Percentiles rank a stretch among this genome's conserved stretches.
phyloP scores from a whole-genome alignment of 2,329 filamentous ascomycete species.

The Botrytis squamosa region DNA sequence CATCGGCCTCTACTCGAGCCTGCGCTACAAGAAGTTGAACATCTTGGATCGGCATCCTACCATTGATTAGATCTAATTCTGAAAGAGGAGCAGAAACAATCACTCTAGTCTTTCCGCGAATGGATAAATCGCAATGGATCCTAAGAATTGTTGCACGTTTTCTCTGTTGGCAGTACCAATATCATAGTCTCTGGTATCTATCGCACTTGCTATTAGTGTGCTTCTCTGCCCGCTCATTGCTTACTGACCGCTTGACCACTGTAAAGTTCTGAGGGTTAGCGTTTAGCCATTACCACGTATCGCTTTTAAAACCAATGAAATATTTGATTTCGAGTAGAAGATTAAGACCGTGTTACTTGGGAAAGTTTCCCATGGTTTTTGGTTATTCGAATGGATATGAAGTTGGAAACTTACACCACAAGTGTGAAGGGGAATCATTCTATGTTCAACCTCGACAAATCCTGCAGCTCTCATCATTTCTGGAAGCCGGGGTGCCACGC shows the following conservation, averaged over 20 bases:
- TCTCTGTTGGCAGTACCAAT: conserved; percentile 55
- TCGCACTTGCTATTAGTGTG: conserved; percentile 5
- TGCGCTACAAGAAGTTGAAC: conserved; percentile 57
- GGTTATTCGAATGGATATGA: not conserved
- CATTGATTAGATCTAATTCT: conserved; percentile 22
- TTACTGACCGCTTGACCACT: conserved; percentile 62
- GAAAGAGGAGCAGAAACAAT: conserved; percentile 6
- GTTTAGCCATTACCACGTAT: not conserved
- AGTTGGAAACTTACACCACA: conserved; percentile 45
- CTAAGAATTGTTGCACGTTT: conserved; percentile 54
- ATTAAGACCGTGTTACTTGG: not conserved
- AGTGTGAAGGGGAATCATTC: conserved; percentile 65
- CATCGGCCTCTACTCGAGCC: conserved; percentile 53
- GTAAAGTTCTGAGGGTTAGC: not conserved
- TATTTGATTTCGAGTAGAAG: not conserved
- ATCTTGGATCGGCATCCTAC: conserved; percentile 57
- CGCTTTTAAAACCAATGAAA: not conserved
- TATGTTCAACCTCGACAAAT: conserved; percentile 65
- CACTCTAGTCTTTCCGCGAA: conserved; percentile 44
- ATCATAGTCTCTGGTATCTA: conserved; percentile 52
- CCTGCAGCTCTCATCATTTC: conserved; percentile 47
- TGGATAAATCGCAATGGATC: conserved; percentile 56
- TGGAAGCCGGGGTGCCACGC: conserved; percentile 58
- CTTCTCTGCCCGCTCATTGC: not conserved
- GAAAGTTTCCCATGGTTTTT: not conserved